These are phyloP conservation scores for Acanthamoeba lenticulata DNA, from an alignment of 208 protist species.

Conservation along the genomic window DNA sequence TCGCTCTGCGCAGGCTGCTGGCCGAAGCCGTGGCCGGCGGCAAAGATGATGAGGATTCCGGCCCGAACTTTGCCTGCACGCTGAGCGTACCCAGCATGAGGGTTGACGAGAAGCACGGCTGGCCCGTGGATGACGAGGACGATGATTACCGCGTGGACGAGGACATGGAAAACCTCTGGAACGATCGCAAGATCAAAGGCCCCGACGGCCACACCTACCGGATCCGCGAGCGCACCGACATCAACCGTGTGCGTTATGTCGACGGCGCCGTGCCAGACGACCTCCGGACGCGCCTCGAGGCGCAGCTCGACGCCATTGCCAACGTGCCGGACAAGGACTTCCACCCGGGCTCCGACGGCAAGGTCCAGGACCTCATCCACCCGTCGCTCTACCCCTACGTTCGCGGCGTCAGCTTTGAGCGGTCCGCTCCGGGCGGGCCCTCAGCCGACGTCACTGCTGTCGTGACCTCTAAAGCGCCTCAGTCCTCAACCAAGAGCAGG, in stretches of 20 bases:
- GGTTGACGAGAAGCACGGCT: too few relatives aligned
- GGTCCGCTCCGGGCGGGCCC: constrained; percentile 74
- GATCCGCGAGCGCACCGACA: background rate
- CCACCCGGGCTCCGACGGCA: too few relatives aligned
- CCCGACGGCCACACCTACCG: background rate
- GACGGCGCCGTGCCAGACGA: constrained; percentile 56
- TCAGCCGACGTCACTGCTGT: constrained; percentile 80
- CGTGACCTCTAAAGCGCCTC: constrained; percentile 70
- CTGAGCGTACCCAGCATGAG: too few relatives aligned
- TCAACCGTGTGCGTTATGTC: background rate
- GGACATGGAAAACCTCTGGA: background rate
- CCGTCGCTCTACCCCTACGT: too few relatives aligned
- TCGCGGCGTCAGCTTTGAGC: background rate
- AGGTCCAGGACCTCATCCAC: too few relatives aligned
- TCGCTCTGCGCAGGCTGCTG: background rate
- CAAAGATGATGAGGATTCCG: background rate
- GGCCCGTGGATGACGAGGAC: background rate
- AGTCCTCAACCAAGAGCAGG: background rate
- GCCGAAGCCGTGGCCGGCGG: too few relatives aligned
- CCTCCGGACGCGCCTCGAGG: too few relatives aligned
- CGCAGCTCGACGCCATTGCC: too few relatives aligned
- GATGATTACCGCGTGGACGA: background rate
- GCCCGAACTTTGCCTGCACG: background rate
- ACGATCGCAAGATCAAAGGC: background rate
- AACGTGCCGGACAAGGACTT: too few relatives aligned